phyloP scores from a whole-genome alignment of 1,284 basidiomycete species.

The Ustilago sp. region DNA sequence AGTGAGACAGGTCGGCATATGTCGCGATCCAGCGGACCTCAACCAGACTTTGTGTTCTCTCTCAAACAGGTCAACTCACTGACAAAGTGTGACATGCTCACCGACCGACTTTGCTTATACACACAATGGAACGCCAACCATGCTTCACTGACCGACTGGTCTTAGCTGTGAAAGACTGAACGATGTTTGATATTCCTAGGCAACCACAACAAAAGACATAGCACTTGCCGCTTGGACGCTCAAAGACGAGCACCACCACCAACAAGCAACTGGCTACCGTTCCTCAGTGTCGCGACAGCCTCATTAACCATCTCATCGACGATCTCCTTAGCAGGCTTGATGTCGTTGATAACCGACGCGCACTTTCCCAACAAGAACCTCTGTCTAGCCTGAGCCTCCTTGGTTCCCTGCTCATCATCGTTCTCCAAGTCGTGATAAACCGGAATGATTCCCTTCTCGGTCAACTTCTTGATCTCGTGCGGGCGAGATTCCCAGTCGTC shows the following conservation, averaged over 20 bases:
- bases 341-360: conserved; percentile 74
- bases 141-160: too few species aligned
- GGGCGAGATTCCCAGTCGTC: conserved; percentile 62
- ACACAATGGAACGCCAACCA: too few species aligned
- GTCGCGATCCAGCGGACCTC: too few species aligned
- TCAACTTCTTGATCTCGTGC: conserved; percentile 65
- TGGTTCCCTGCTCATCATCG: conserved; percentile 61
- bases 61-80: too few species aligned
- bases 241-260: conserved; percentile 35
- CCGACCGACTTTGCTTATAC: too few species aligned
- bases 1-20: too few species aligned
- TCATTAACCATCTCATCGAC: conserved; percentile 63
- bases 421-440: conserved; percentile 63
- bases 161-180: background rate
- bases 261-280: conserved; percentile 45
- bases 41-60: too few species aligned
- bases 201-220: background rate
- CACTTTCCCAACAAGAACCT: conserved; percentile 63
- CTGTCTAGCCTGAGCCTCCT: conserved; percentile 50
- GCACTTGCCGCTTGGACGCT: background rate
- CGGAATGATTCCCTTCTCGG: conserved; percentile 61
- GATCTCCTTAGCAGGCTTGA: conserved; percentile 61
- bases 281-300: conserved; percentile 51
- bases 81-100: too few species aligned
- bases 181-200: background rate